Evolutionary conservation across 202 grass and related monocot genomes (phyloP).

Genomic region (Setaria viridis): DNA sequence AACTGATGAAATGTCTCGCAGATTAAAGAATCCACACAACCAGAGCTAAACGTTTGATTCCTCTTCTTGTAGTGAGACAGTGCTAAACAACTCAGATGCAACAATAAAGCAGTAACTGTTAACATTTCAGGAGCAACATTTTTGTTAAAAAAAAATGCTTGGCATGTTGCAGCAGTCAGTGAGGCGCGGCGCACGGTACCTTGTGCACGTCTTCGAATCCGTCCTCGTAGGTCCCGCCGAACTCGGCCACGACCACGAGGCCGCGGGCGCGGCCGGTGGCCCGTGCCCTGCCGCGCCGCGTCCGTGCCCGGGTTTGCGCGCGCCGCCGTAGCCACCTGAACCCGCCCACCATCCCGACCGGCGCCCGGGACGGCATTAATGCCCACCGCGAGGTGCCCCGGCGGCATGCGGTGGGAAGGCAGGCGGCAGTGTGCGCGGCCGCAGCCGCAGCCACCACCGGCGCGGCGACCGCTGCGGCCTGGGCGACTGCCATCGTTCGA

Average conservation of each 20-base stretch:
- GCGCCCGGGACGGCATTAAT: neutral
- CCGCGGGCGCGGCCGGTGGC: conserved; percentile 7
- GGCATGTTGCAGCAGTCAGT: neutral
- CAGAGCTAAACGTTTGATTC: neutral
- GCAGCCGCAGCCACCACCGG: conserved; percentile 27
- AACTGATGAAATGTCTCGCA: neutral
- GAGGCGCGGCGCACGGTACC: conserved; percentile 39
- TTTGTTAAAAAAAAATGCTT: no score
- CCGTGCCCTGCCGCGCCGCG: conserved; percentile 28
- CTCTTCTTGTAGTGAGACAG: neutral
- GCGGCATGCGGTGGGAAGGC: neutral
- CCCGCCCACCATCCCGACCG: neutral
- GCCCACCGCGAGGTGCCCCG: conserved; percentile 13
- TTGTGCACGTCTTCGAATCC: conserved; percentile 79
- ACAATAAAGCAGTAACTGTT: neutral
- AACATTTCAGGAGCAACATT: no score
- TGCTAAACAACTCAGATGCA: neutral
- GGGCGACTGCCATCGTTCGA: conserved; percentile 34
- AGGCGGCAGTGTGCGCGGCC: neutral
- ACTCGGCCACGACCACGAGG: conserved; percentile 60
- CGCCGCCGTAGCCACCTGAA: conserved; percentile 45
- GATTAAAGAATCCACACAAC: neutral
- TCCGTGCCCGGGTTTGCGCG: neutral
- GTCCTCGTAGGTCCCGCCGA: conserved; percentile 84
- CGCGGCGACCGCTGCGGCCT: conserved; percentile 29